Conservation (phyloP, 2,329 filamentous ascomycete genomes). For the Ophiostoma piceae region DNA sequence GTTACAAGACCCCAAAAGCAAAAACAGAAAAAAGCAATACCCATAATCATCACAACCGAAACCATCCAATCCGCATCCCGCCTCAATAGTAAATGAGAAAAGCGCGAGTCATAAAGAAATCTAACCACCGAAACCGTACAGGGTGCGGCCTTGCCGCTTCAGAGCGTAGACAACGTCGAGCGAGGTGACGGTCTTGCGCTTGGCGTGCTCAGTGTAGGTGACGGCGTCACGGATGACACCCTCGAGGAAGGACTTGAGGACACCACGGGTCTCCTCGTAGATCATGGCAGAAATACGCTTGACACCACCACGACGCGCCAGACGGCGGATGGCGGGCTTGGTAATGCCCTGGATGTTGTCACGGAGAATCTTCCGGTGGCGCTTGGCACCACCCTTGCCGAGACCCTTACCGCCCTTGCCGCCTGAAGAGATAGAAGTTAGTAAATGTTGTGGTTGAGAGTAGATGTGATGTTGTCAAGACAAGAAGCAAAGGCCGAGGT, state of each 20-base stretch:
- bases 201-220: constrained; percentile 75
- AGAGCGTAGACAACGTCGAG: constrained; percentile 63
- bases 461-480: constrained; percentile 29
- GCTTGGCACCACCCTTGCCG: constrained; percentile 97
- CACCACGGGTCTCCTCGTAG: constrained; percentile 73
- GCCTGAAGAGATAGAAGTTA: constrained; percentile 48
- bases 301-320: constrained; percentile 98
- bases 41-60: constrained; percentile 32
- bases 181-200: constrained; percentile 73
- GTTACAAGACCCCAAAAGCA: constrained; percentile 28
- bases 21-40: constrained; percentile 28
- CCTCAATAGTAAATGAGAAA: constrained; percentile 27
- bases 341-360: constrained; percentile 99
- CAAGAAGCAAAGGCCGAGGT: constrained; percentile 25
- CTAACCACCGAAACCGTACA: constrained; percentile 90
- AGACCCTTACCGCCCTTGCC: constrained; percentile 97
- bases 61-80: constrained; percentile 25
- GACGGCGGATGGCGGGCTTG: constrained; percentile 97
- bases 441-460: constrained; percentile 34
- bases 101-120: constrained; percentile 27
- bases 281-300: constrained; percentile 99
- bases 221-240: constrained; percentile 70
- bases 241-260: constrained; percentile 74
- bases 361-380: constrained; percentile 97
- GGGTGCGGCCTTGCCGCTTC: constrained; percentile 67